phyloP scores from a whole-genome alignment of 2,329 filamentous ascomycete genomes.

The Stagonosporopsis cucurbitacearum region DNA sequence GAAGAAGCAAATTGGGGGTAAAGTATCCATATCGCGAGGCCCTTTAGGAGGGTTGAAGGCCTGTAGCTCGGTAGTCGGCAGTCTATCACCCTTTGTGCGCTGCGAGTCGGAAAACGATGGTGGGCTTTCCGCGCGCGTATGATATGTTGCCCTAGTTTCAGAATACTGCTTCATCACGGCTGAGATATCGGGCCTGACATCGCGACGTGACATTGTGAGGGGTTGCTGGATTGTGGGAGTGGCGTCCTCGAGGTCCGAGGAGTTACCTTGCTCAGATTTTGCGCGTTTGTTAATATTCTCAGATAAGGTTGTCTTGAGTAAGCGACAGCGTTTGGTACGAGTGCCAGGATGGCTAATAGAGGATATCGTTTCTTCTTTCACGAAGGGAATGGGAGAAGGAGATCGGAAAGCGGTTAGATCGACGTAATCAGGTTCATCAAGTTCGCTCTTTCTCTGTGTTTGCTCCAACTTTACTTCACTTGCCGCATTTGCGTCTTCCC shows the following conservation, averaged over 20 bases:
- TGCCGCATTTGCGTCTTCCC: neutral
- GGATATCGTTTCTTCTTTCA: neutral
- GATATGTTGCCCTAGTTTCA: neutral
- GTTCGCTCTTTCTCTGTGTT: neutral
- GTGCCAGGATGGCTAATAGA: slow-evolving; percentile 30
- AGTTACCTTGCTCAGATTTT: neutral
- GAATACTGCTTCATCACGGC: neutral
- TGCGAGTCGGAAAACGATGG: neutral
- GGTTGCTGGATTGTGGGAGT: neutral
- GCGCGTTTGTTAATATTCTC: neutral
- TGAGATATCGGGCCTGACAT: neutral
- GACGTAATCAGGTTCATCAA: slow-evolving; percentile 4
- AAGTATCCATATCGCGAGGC: neutral
- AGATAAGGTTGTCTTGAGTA: neutral
- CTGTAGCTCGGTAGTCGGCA: neutral
- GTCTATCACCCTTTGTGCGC: neutral
- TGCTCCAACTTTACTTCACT: slow-evolving; percentile 1
- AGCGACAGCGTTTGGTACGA: slow-evolving; percentile 14
- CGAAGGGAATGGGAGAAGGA: neutral
- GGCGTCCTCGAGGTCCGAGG: neutral
- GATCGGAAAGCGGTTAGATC: neutral
- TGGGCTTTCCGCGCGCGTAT: neutral
- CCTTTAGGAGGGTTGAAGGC: slow-evolving; percentile 7
- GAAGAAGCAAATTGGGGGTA: slow-evolving; percentile 27
- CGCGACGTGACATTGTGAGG: neutral